Evolutionary conservation across 2,329 filamentous ascomycete genomes (phyloP).

Genomic region (Exophiala calicioides): DNA sequence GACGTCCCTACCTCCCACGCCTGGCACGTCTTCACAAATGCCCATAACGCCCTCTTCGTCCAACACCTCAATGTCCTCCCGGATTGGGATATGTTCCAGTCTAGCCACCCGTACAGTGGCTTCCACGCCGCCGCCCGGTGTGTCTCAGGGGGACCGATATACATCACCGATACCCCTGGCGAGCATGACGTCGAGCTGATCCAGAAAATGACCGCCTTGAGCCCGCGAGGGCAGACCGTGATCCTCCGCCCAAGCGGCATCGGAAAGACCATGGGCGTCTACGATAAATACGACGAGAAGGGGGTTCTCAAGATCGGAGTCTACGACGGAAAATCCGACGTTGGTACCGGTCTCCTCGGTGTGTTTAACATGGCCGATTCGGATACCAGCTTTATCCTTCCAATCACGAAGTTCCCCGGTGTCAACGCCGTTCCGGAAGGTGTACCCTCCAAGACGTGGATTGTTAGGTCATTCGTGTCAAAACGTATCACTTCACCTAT

Average conservation of each 20-base stretch:
- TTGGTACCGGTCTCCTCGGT: constrained; percentile 75
- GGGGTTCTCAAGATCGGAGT: constrained; percentile 74
- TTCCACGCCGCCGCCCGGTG: constrained; percentile 91
- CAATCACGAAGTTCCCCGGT: constrained; percentile 72
- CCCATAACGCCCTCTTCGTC: constrained; percentile 80
- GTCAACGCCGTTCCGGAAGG: too few relatives aligned
- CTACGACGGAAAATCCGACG: constrained; percentile 68
- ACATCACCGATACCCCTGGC: constrained; percentile 88
- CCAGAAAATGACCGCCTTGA: constrained; percentile 75
- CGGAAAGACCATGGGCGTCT: constrained; percentile 72
- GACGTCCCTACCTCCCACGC: constrained; percentile 76
- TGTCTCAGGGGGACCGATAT: constrained; percentile 87
- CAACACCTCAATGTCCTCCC: constrained; percentile 84
- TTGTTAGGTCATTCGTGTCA: constrained; percentile 71
- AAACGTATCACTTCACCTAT: constrained; percentile 62
- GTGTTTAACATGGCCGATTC: constrained; percentile 76
- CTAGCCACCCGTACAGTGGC: constrained; percentile 66
- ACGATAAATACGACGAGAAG: constrained; percentile 73
- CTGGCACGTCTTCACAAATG: constrained; percentile 95
- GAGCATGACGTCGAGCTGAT: constrained; percentile 76
- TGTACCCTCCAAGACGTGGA: constrained; percentile 64
- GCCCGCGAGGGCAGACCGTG: constrained; percentile 70
- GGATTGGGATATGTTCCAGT: constrained; percentile 79
- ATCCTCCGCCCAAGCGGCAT: constrained; percentile 76
- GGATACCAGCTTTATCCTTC: constrained; percentile 67